Percentiles rank a stretch among this genome's conserved stretches.
Evolutionary conservation across 2,329 filamentous ascomycete genomes (phyloP).

Genomic region (Xylaria sp.): DNA sequence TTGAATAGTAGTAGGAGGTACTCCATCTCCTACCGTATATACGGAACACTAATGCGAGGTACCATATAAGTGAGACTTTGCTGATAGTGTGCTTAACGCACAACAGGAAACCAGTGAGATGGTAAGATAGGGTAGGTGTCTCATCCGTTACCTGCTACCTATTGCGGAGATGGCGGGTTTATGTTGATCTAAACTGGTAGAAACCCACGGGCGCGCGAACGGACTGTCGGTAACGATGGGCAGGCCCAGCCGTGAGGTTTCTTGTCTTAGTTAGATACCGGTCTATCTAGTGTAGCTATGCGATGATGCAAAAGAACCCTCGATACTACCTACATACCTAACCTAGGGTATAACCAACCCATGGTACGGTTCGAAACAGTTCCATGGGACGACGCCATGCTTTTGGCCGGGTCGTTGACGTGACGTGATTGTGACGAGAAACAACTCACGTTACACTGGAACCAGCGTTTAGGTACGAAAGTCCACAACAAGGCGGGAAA

Average conservation of each 20-base stretch:
- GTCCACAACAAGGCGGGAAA: not conserved
- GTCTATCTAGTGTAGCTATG: not conserved
- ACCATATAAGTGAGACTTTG: constrained; percentile 16
- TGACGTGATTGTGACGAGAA: constrained; percentile 37
- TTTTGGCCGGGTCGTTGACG: constrained; percentile 7
- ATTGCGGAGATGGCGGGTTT: constrained; percentile 20
- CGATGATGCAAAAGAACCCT: constrained; percentile 19
- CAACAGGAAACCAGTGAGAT: not conserved
- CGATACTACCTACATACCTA: constrained; percentile 8
- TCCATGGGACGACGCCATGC: not conserved
- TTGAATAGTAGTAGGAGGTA: not conserved
- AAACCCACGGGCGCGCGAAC: constrained; percentile 21
- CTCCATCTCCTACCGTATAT: not conserved
- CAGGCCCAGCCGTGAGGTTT: constrained; percentile 18
- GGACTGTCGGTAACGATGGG: constrained; percentile 31
- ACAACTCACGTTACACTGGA: not conserved
- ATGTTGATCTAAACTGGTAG: constrained; percentile 11
- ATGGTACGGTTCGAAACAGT: constrained; percentile 12
- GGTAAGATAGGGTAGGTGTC: not conserved
- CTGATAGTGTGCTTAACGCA: not conserved
- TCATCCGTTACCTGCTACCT: not conserved
- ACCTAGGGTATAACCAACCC: not conserved
- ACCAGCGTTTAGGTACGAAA: not conserved
- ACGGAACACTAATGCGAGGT: constrained; percentile 23
- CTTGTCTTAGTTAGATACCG: not conserved